Evolutionary conservation across 306 rosid species (phyloP).

Genomic region (Gillenia trifoliata): DNA sequence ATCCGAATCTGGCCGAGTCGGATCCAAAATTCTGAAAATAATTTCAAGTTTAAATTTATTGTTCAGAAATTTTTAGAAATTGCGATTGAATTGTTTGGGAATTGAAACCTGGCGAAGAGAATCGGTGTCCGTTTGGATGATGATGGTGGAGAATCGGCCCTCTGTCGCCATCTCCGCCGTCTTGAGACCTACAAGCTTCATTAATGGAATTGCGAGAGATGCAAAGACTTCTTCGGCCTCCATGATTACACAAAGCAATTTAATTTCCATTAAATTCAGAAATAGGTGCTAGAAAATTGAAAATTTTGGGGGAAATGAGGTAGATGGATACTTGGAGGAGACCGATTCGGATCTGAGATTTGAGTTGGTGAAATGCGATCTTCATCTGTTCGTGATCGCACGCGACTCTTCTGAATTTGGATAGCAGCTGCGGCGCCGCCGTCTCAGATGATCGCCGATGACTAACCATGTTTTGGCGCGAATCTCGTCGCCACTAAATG

Average conservation of each 20-base stretch:
- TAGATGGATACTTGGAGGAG: constrained; percentile 6
- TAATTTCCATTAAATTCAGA: background rate
- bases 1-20: background rate
- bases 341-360: constrained; percentile 7
- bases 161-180: constrained; percentile 8
- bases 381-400: constrained; percentile 2
- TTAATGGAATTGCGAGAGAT: constrained; percentile 5
- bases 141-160: constrained; percentile 10
- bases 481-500: background rate
- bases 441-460: background rate
- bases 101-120: background rate
- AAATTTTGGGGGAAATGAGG: background rate
- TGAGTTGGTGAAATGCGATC: background rate
- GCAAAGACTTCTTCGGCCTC: constrained; percentile 5
- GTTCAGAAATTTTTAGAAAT: background rate
- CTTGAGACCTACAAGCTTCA: constrained; percentile 15
- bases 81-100: background rate
- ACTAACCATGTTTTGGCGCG: constrained; percentile 14
- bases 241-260: background rate
- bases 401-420: background rate
- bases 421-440: background rate
- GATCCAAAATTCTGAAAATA: background rate
- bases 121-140: background rate
- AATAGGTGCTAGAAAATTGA: background rate
- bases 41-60: background rate